Evolutionary conservation across 2,329 filamentous ascomycete genomes (phyloP).

Genomic region (Ceratocystis papillata): DNA sequence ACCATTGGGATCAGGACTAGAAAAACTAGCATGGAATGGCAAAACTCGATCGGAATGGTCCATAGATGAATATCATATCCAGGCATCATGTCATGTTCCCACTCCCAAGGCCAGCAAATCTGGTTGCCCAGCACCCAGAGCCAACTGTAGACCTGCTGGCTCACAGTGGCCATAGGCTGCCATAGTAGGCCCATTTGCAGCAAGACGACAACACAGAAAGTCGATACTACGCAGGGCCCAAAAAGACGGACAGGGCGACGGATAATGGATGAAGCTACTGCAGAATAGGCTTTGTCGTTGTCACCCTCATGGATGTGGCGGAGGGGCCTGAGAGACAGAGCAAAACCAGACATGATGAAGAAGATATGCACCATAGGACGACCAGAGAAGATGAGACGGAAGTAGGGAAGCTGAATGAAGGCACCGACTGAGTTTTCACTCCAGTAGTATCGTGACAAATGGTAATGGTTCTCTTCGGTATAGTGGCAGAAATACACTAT

Average conservation of each 20-base stretch:
- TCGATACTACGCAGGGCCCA: slow-evolving; percentile 42
- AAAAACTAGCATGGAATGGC: slow-evolving; percentile 48
- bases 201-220: slow-evolving; percentile 37
- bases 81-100: slow-evolving; percentile 22
- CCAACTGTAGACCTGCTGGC: slow-evolving; percentile 39
- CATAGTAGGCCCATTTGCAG: slow-evolving; percentile 28
- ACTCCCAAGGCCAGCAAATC: slow-evolving; percentile 27
- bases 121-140: slow-evolving; percentile 28
- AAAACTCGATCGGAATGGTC: slow-evolving; percentile 53
- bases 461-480: slow-evolving; percentile 26
- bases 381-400: slow-evolving; percentile 45
- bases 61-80: slow-evolving; percentile 48
- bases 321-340: slow-evolving; percentile 45
- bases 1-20: slow-evolving; percentile 42
- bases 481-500: slow-evolving; percentile 49
- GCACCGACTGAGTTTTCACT: slow-evolving; percentile 33
- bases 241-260: slow-evolving; percentile 44
- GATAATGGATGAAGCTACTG: slow-evolving; percentile 41
- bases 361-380: slow-evolving; percentile 50
- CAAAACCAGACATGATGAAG: slow-evolving; percentile 53
- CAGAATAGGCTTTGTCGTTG: slow-evolving; percentile 18
- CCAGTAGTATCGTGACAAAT: slow-evolving; percentile 33
- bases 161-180: slow-evolving; percentile 23
- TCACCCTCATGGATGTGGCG: slow-evolving; percentile 31
- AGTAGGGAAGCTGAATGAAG: slow-evolving; percentile 41